Conservation (phyloP, 441 rosid genomes). For the Croton laevigatus region DNA sequence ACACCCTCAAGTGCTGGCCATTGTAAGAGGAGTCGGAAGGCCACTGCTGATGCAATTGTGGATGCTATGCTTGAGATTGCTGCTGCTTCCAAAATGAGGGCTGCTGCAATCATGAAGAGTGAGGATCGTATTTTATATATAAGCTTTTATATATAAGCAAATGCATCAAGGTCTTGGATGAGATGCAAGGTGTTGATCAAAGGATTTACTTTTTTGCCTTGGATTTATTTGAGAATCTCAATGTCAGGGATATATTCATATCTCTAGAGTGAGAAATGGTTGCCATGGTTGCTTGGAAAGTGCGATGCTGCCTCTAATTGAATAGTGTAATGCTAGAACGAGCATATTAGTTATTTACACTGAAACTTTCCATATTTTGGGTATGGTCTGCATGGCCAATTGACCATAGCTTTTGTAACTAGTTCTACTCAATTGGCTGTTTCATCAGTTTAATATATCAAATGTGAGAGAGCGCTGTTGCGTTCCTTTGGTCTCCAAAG, state of each 20-base stretch:
- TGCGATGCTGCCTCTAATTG: constrained; percentile 43
- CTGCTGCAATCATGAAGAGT: constrained; percentile 58
- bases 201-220: constrained; percentile 65
- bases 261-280: constrained; percentile 72
- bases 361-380: constrained; percentile 12
- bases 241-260: constrained; percentile 61
- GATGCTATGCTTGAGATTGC: constrained; percentile 93
- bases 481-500: background rate
- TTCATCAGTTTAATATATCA: constrained; percentile 20
- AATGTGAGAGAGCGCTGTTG: constrained; percentile 17
- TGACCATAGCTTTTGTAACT: constrained; percentile 25
- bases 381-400: constrained; percentile 15
- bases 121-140: too few relatives aligned
- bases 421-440: constrained; percentile 23
- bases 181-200: constrained; percentile 84
- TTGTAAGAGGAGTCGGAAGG: constrained; percentile 68
- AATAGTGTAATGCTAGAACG: constrained; percentile 10
- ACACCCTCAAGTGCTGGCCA: constrained; percentile 50
- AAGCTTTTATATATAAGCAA: constrained; percentile 78
- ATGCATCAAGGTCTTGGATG: constrained; percentile 79
- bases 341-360: constrained; percentile 19
- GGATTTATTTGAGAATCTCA: constrained; percentile 78
- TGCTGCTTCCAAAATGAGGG: constrained; percentile 80
- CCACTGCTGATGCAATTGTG: constrained; percentile 78
- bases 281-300: constrained; percentile 72